Evolutionary conservation across 495 filamentous ascomycete species (phyloP).

Genomic region (Talaromyces liani): DNA sequence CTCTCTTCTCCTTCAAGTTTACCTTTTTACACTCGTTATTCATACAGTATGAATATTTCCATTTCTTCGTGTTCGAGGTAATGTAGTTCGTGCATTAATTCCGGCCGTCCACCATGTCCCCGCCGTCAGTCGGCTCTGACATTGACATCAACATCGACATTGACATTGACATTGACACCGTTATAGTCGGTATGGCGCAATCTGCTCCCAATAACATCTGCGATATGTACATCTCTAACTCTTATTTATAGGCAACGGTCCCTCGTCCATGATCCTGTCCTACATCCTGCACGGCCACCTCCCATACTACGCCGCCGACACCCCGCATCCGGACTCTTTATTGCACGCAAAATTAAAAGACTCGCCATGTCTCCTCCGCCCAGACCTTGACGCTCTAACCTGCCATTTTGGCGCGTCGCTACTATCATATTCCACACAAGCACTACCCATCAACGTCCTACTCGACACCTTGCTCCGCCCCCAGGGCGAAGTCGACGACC

Average conservation of each 20-base stretch:
- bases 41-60: neutral
- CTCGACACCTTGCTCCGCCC: conserved; percentile 60
- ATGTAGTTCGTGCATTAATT: neutral
- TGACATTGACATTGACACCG: conserved; percentile 35
- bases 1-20: neutral
- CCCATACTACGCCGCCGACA: conserved; percentile 46
- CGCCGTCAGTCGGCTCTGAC: conserved; percentile 2
- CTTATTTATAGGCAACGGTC: conserved; percentile 48
- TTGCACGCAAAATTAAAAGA: conserved; percentile 47
- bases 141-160: conserved; percentile 16
- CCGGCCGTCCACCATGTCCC: conserved; percentile 6
- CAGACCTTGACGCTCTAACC: conserved; percentile 39
- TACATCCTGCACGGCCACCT: conserved; percentile 62
- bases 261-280: conserved; percentile 59
- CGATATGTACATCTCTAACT: neutral
- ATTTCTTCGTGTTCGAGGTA: neutral
- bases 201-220: neutral
- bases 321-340: conserved; percentile 54
- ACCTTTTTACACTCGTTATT: neutral
- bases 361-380: conserved; percentile 35
- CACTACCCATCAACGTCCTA: conserved; percentile 56
- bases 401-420: conserved; percentile 55
- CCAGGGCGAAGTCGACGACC: conserved; percentile 52
- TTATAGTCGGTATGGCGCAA: conserved; percentile 39
- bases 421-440: conserved; percentile 58